phyloP scores from a whole-genome alignment of 2,329 filamentous ascomycete species.

The Colletotrichum destructivum region DNA sequence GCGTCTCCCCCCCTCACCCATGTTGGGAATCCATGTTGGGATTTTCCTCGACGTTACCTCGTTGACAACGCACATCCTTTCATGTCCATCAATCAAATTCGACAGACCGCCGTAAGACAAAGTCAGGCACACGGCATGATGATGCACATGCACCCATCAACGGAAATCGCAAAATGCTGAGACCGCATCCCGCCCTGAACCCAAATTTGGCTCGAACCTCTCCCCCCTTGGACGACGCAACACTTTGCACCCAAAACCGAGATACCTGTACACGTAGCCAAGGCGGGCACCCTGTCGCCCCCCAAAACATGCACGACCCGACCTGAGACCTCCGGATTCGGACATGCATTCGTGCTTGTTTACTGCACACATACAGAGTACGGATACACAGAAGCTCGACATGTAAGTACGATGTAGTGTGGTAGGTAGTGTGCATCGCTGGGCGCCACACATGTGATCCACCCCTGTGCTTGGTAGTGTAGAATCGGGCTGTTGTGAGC shows the following conservation, averaged over 20 bases:
- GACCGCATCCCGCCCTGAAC: background rate
- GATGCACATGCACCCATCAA: conserved; percentile 7
- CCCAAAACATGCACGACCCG: background rate
- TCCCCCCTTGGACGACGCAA: background rate
- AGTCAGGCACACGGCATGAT: conserved; percentile 27
- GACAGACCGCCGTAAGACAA: background rate
- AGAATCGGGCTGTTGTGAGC: background rate
- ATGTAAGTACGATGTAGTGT: no score
- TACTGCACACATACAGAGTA: no score
- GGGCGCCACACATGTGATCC: conserved; percentile 1
- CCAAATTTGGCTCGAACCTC: conserved; percentile 15
- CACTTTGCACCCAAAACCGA: background rate
- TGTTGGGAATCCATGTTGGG: background rate
- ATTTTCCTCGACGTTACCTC: conserved; percentile 3
- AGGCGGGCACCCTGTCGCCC: background rate
- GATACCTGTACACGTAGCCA: no score
- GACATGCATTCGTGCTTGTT: background rate
- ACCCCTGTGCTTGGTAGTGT: background rate
- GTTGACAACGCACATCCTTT: conserved; percentile 16
- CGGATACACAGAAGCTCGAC: no score
- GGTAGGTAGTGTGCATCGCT: no score
- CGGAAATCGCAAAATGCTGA: background rate
- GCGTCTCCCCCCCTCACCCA: background rate
- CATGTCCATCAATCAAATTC: conserved; percentile 11
- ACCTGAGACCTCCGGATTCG: background rate